Conservation (phyloP, 768 basidiomycete genomes). For the Multifurca ochricompacta region DNA sequence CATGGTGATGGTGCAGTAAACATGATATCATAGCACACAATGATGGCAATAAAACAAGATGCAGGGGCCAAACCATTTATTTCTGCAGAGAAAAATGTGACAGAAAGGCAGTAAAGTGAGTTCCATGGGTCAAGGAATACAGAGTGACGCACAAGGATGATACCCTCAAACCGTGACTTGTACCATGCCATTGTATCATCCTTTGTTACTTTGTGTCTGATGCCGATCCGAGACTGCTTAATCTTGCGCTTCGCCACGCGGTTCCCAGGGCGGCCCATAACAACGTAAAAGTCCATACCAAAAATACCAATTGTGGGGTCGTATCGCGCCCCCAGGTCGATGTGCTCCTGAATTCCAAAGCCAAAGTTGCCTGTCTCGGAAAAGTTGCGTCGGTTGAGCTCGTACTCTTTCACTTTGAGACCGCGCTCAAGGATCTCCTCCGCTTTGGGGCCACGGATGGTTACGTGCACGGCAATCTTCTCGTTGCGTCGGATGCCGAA, state of each 20-base stretch:
- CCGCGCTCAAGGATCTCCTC: slow-evolving; percentile 99
- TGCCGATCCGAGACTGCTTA: slow-evolving; percentile 80
- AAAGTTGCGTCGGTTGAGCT: slow-evolving; percentile 94
- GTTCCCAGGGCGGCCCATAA: slow-evolving; percentile 93
- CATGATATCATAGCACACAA: slow-evolving; percentile 7
- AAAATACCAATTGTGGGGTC: slow-evolving; percentile 99
- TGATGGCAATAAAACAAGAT: neutral
- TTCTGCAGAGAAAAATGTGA: slow-evolving; percentile 5
- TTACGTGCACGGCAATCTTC: slow-evolving; percentile 98
- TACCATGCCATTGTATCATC: slow-evolving; percentile 98
- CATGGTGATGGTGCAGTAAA: slow-evolving; percentile 6
- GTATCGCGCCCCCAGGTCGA: slow-evolving; percentile 97
- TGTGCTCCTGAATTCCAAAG: slow-evolving; percentile 98
- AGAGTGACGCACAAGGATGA: slow-evolving; percentile 68
- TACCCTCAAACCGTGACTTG: slow-evolving; percentile 99
- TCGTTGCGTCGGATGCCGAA: slow-evolving; percentile 99
- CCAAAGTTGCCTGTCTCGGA: slow-evolving; percentile 99
- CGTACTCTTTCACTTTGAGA: slow-evolving; percentile 99
- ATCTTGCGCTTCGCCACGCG: slow-evolving; percentile 89
- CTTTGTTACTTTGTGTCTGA: slow-evolving; percentile 85
- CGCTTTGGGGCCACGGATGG: slow-evolving; percentile 98
- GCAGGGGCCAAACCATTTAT: neutral
- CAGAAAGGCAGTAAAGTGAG: neutral
- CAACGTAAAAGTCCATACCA: slow-evolving; percentile 98
- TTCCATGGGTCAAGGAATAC: too few species aligned